Evolutionary conservation across 148 eudicot genomes (phyloP).

Genomic region (Chenopodium suecicum): DNA sequence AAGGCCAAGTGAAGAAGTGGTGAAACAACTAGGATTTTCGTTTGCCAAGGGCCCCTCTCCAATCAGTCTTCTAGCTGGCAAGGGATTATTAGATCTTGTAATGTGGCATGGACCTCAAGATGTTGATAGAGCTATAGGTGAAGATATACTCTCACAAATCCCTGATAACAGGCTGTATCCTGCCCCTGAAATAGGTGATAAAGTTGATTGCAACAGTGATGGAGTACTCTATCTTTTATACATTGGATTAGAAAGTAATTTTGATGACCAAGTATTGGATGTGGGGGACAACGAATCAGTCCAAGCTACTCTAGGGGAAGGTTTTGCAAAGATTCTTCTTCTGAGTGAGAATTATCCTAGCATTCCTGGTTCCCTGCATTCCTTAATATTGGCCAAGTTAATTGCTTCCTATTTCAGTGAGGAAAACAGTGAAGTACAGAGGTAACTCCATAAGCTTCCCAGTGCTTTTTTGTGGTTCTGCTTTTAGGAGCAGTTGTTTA

Average conservation of each 20-base stretch:
- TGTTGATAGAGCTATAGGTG: slow-evolving; percentile 65
- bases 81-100: slow-evolving; percentile 80
- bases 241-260: slow-evolving; percentile 53
- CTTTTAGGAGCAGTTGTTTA: not conserved
- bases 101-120: slow-evolving; percentile 92
- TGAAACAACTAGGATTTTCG: slow-evolving; percentile 68
- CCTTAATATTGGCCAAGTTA: slow-evolving; percentile 60
- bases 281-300: slow-evolving; percentile 64
- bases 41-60: slow-evolving; percentile 65
- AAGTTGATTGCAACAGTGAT: slow-evolving; percentile 37
- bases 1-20: slow-evolving; percentile 60
- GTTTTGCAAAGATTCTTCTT: slow-evolving; percentile 90
- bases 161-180: slow-evolving; percentile 23
- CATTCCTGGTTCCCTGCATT: slow-evolving; percentile 54
- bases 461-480: slow-evolving; percentile 22
- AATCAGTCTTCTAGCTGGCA: slow-evolving; percentile 64
- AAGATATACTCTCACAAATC: slow-evolving; percentile 44
- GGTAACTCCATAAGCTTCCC: slow-evolving; percentile 37
- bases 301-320: slow-evolving; percentile 78
- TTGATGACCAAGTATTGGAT: slow-evolving; percentile 32
- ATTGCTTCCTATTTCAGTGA: slow-evolving; percentile 63
- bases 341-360: slow-evolving; percentile 77
- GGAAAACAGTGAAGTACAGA: slow-evolving; percentile 51
- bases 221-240: slow-evolving; percentile 63
- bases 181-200: slow-evolving; percentile 34